phyloP scores from a whole-genome alignment of 164 flowering plant species.

The Tinospora cordifolia region DNA sequence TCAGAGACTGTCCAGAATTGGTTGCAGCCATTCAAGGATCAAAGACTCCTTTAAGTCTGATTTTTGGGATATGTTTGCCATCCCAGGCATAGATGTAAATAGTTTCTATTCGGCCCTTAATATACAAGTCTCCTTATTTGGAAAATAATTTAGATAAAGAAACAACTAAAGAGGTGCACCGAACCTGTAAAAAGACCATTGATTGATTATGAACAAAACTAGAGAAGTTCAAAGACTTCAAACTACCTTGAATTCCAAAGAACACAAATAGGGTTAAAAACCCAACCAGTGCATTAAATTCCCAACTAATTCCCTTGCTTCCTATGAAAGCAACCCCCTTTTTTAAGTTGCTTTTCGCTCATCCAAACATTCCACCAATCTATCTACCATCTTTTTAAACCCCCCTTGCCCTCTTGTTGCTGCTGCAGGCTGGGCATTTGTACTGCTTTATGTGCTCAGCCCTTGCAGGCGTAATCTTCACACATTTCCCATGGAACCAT shows the following conservation, averaged over 20 bases:
- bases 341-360: not conserved
- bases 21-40: too few relatives aligned
- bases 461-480: slow-evolving; percentile 70
- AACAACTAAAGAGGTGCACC: not conserved
- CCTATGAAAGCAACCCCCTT: not conserved
- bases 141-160: too few relatives aligned
- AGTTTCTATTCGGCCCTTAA: too few relatives aligned
- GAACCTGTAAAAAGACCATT: not conserved
- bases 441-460: slow-evolving; percentile 84
- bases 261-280: not conserved
- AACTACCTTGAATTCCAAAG: not conserved
- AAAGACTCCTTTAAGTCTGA: too few relatives aligned
- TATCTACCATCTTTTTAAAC: slow-evolving; percentile 22
- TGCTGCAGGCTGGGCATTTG: slow-evolving; percentile 80
- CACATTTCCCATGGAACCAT: slow-evolving; percentile 88
- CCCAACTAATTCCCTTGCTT: not conserved
- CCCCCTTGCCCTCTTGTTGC: slow-evolving; percentile 65
- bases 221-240: not conserved
- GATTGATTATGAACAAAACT: not conserved
- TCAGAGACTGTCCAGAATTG: too few relatives aligned
- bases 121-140: too few relatives aligned
- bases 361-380: not conserved
- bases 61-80: too few relatives aligned
- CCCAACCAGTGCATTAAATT: not conserved
- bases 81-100: too few relatives aligned